Evolutionary conservation across 495 filamentous ascomycete species (phyloP).

Genomic region (Xylaria grammica): DNA sequence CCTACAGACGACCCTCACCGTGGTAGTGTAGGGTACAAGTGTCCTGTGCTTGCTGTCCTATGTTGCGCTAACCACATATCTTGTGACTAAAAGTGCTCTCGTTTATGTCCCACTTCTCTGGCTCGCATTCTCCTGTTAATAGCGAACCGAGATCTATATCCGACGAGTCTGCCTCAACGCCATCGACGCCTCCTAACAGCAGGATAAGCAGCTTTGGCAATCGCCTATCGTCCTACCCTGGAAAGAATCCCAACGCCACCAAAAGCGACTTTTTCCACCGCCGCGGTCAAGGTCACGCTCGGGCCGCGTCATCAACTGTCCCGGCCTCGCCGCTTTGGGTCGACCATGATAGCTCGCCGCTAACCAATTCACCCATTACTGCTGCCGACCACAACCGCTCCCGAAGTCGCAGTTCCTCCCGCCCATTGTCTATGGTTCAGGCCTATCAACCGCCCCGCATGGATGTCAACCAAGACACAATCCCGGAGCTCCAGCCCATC

Average conservation of each 20-base stretch:
- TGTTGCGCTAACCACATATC: conserved; percentile 25
- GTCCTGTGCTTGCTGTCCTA: background rate
- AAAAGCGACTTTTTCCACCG: conserved; percentile 40
- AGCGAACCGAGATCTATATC: conserved; percentile 34
- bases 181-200: conserved; percentile 35
- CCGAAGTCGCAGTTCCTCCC: conserved; percentile 44
- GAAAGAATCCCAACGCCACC: conserved; percentile 27
- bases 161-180: conserved; percentile 46
- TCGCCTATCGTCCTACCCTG: conserved; percentile 17
- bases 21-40: no score
- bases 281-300: conserved; percentile 32
- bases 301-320: conserved; percentile 35
- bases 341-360: conserved; percentile 42
- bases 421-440: conserved; percentile 69
- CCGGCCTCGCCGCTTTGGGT: conserved; percentile 38
- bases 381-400: conserved; percentile 31
- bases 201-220: background rate
- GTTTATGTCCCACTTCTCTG: conserved; percentile 64
- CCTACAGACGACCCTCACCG: background rate
- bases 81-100: conserved; percentile 54
- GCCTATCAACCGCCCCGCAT: conserved; percentile 87
- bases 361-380: conserved; percentile 25
- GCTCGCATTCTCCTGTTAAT: conserved; percentile 36
- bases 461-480: conserved; percentile 81
- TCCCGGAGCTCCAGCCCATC: conserved; percentile 91